Conservation (phyloP, 192 early-diverging fungal species). For the Mortierella claussenii region DNA sequence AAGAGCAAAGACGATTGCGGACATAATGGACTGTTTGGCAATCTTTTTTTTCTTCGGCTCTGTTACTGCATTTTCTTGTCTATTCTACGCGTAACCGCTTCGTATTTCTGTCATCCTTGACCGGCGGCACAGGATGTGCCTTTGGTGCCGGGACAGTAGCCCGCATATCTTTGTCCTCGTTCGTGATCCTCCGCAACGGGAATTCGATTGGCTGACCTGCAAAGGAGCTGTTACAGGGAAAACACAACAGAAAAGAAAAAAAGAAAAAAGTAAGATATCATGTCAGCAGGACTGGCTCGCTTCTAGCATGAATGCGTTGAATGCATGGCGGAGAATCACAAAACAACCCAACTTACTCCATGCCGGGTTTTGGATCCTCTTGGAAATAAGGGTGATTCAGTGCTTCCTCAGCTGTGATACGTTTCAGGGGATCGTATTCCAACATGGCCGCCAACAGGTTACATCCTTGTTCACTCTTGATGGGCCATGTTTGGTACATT, state of each 20-base stretch:
- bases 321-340: too few relatives aligned
- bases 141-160: constrained; percentile 23
- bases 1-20: too few relatives aligned
- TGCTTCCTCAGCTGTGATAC: constrained; percentile 83
- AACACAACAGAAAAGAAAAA: background rate
- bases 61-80: background rate
- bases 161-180: constrained; percentile 68
- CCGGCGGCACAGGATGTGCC: constrained; percentile 35
- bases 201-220: constrained; percentile 60
- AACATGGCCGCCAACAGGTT: constrained; percentile 80
- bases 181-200: constrained; percentile 62
- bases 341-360: constrained; percentile 66
- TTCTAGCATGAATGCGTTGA: too few relatives aligned
- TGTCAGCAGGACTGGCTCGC: too few relatives aligned
- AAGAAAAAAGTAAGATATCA: too few relatives aligned
- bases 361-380: constrained; percentile 73
- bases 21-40: too few relatives aligned
- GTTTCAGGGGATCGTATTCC: constrained; percentile 81
- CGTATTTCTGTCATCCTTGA: constrained; percentile 37
- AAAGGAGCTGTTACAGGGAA: constrained; percentile 46
- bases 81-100: constrained; percentile 37
- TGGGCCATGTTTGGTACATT: constrained; percentile 39
- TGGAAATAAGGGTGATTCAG: constrained; percentile 85
- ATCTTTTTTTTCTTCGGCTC: too few relatives aligned
- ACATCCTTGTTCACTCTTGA: constrained; percentile 68